phyloP scores from a whole-genome alignment of 306 rosid species.

The Trifolium repens region DNA sequence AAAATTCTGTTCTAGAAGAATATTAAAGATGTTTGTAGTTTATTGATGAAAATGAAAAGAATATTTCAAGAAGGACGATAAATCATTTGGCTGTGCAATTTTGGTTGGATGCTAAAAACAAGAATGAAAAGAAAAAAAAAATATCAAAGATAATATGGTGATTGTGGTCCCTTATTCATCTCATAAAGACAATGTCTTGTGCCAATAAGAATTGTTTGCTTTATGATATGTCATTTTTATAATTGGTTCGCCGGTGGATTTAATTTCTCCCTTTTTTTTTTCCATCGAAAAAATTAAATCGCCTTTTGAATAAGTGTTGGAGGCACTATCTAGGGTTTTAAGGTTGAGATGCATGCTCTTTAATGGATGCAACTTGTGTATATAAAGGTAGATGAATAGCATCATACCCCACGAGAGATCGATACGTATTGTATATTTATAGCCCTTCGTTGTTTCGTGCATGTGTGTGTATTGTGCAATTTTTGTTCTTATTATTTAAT shows the following conservation, averaged over 20 bases:
- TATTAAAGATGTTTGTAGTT: slow-evolving; percentile 22
- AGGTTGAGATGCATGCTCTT: slow-evolving; percentile 29
- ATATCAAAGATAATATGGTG: slow-evolving; percentile 44
- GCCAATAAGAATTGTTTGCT: slow-evolving; percentile 47
- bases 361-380: slow-evolving; percentile 40
- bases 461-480: neutral
- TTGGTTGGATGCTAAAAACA: slow-evolving; percentile 47
- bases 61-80: slow-evolving; percentile 40
- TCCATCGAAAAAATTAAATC: slow-evolving; percentile 41
- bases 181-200: slow-evolving; percentile 46
- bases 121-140: slow-evolving; percentile 40
- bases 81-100: slow-evolving; percentile 43
- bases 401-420: slow-evolving; percentile 6
- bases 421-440: slow-evolving; percentile 14
- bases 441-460: neutral
- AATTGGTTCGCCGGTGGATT: slow-evolving; percentile 50
- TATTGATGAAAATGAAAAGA: slow-evolving; percentile 18
- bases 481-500: neutral
- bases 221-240: slow-evolving; percentile 45
- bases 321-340: slow-evolving; percentile 53
- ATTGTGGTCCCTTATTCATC: slow-evolving; percentile 65
- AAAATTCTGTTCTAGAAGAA: slow-evolving; percentile 28
- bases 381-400: slow-evolving; percentile 30
- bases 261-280: slow-evolving; percentile 33
- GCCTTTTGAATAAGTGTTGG: slow-evolving; percentile 50